Evolutionary conservation across 2,329 filamentous ascomycete species (phyloP), one percentile per base, ranked within the genome.

Genomic region (Hyphodiscus sp.): DNA sequence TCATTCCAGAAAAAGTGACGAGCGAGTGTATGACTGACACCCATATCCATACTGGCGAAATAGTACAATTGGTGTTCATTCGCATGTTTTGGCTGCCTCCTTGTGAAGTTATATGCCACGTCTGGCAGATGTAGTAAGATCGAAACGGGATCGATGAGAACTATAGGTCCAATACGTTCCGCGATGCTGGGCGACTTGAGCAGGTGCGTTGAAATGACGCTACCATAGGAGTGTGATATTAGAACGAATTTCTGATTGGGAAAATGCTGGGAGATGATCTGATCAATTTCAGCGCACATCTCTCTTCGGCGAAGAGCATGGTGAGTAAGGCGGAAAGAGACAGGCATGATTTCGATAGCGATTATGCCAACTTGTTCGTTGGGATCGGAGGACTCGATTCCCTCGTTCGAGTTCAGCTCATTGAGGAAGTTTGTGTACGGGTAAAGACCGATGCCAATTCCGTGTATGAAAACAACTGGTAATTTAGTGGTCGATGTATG

Each of bases 61-160:
- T 82, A 85, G 60, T 77, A 79, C 1, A 85, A 69, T 52, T 82
- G 74, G 59, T 77, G 73, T 63, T 85, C 80, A 57, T 79, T 82
- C n/a, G 81, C 76, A 51, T 49, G 65, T 60, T 55, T 69, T 18
- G 74, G 75, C 51, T 65, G 65, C 33, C 71, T 64, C 55, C 67
- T 70, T 18, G 75, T 75, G 64, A 85, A 85, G 59, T 85, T 86
- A 65, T 81, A 85, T 1, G 80, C 79, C 9, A 85, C 79, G 58
- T 83, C 76, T 3, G 81, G 80, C 9, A 83, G 73, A 63, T 85
- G 80, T 2, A 85, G 69, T 1, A 83, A 67, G 46, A 85, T 75
- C 0, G 77, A 77, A 0, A 85, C 78, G 0, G 82, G 82, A 61
- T 85, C 82, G 30, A 84, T 72, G 20, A 85, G 71, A 0, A 85